Evolutionary conservation across 179 eudicot genomes (phyloP).

Genomic region (Corrigiola litoralis): DNA sequence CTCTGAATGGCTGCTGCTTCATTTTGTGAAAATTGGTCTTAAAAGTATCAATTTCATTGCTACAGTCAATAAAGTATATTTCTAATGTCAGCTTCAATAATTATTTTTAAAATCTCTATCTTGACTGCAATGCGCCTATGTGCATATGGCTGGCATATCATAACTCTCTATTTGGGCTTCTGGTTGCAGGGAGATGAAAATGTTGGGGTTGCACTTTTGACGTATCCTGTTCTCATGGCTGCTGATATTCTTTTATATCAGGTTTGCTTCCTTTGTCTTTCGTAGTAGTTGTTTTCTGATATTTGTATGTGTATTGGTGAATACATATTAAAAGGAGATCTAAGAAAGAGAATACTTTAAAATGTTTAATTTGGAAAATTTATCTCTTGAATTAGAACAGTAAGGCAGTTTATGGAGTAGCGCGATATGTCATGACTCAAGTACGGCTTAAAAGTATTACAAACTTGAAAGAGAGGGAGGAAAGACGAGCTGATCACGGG

Average conservation of each 20-base stretch:
- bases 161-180: constrained; percentile 1
- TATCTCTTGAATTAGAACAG: neutral
- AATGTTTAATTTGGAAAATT: neutral
- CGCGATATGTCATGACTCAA: no score
- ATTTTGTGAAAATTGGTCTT: no score
- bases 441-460: no score
- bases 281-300: neutral
- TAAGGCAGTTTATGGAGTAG: neutral
- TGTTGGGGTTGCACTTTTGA: constrained; percentile 86
- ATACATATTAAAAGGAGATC: no score
- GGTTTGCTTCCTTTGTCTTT: constrained; percentile 36
- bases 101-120: neutral
- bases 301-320: neutral
- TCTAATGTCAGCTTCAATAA: neutral
- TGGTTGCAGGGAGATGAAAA: constrained; percentile 90
- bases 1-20: no score
- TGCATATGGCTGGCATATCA: neutral
- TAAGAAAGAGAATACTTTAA: no score
- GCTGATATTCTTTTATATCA: constrained; percentile 94
- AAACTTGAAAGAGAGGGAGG: no score
- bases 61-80: constrained; percentile 4
- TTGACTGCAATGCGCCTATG: neutral
- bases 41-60: no score
- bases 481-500: no score
- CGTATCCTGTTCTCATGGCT: constrained; percentile 98